Evolutionary conservation across 192 early-diverging fungal genomes (phyloP), one percentile per base, ranked within the genome.

Genomic region (Mortierella alpina): DNA sequence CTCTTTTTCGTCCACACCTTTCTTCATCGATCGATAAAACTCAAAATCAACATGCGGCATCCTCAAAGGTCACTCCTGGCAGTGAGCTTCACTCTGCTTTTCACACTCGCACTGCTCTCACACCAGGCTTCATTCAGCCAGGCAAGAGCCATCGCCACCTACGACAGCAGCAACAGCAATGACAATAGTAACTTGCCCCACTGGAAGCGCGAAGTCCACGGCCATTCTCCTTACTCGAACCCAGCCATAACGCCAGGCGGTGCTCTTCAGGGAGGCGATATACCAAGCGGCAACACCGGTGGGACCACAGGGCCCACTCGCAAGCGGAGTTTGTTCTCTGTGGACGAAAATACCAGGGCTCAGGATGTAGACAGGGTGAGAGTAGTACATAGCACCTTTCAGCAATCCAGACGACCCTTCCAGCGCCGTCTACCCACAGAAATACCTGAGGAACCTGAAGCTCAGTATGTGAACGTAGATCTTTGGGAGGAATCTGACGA

Each of bases 271-370:
- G n/a, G 47, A 18, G 3, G 47, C 23, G 49, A 7, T 15, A 41
- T 42, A 13, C 51, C 20, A 3, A 31, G 31, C 31, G 31, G 31
- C 31, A 31, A 31, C 31, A 31, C 31, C 31, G 31, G 31, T 31
- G 31, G 31, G 31, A 31, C 31, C 31, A 31, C 31, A 39, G 31
- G 39, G 17, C 40, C 62, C 11, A 39, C 40, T 1, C 44, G 22
- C 11, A 67, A 59, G 63, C 63, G 75, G 20, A 72, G 70, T 60
- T 60, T 80, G 1, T 80, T 54, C n/a, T 62, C 77, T 51, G 46
- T 72, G 22, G 63, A 72, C 53, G 59, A 47, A 13, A 66, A 72
- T 58, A 31, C 57, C 17, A 41, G 15, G 6, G 40, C 61, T 67
- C 18, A 55, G 10, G n/a, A 20, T 14, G 57, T 55, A 42, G 15